Conservation (phyloP, 106 monocot species). For the Dendrobium huoshanense region DNA sequence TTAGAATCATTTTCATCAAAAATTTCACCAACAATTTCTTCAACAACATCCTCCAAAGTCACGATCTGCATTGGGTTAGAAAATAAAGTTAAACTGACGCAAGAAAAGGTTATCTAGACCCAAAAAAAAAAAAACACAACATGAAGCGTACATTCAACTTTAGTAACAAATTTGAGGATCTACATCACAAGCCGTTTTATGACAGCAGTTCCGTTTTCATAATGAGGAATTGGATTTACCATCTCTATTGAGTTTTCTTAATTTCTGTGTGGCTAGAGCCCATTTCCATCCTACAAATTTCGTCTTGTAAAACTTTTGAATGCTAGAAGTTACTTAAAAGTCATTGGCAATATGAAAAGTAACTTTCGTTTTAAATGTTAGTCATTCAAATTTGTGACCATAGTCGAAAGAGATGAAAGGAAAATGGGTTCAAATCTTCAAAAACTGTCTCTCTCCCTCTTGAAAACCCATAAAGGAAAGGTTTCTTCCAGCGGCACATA, state of each 20-base stretch:
- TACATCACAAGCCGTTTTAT: background rate
- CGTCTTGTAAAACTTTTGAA: no score
- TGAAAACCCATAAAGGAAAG: no score
- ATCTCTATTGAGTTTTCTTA: background rate
- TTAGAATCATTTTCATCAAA: slow-evolving; percentile 99
- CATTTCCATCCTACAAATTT: no score
- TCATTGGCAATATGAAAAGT: no score
- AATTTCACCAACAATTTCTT: slow-evolving; percentile 99
- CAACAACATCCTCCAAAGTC: slow-evolving; percentile 97
- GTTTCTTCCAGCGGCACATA: no score
- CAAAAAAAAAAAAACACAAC: background rate
- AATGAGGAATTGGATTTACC: background rate
- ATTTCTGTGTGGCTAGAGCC: no score
- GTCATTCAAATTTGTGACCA: no score
- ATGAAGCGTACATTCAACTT: background rate
- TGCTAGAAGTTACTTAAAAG: no score
- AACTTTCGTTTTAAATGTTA: no score
- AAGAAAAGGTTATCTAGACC: background rate
- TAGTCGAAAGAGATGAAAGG: no score
- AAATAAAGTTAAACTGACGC: background rate
- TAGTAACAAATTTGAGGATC: background rate
- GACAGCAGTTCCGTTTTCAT: background rate
- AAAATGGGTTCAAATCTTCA: no score
- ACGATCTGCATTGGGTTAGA: slow-evolving; percentile 60
- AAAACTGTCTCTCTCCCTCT: no score